phyloP scores from a whole-genome alignment of 208 protist genomes.

The Wallacemonas sp. region DNA sequence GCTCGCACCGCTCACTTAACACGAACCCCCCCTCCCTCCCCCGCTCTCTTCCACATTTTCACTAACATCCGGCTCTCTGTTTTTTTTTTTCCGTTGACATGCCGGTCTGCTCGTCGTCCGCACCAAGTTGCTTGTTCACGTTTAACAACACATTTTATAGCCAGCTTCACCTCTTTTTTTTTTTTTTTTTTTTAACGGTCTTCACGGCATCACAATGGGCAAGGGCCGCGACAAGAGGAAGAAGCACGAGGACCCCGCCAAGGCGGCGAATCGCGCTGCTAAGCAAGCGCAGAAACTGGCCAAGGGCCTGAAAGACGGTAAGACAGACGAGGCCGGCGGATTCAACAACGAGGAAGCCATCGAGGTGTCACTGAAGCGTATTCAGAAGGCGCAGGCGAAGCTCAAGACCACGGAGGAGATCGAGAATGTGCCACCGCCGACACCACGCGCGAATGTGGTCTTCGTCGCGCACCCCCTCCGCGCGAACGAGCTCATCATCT shows the following conservation, averaged over 20 bases:
- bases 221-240: constrained; percentile 92
- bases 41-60: too few species aligned
- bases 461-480: constrained; percentile 74
- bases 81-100: constrained; percentile 2
- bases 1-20: too few species aligned
- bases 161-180: constrained; percentile 3
- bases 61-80: background rate
- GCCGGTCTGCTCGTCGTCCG: too few species aligned
- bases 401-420: constrained; percentile 63
- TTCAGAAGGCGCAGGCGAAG: constrained; percentile 77
- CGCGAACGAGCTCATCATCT: constrained; percentile 83
- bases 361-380: constrained; percentile 79
- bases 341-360: constrained; percentile 90
- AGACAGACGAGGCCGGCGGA: constrained; percentile 22
- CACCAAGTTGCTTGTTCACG: too few species aligned
- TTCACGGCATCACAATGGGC: constrained; percentile 73
- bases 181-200: background rate
- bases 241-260: constrained; percentile 84
- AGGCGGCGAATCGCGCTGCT: constrained; percentile 69
- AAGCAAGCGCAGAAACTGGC: constrained; percentile 65
- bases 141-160: constrained; percentile 3
- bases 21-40: too few species aligned
- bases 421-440: constrained; percentile 57
- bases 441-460: constrained; percentile 81
- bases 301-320: constrained; percentile 31